A percentile compares a stretch with the other conserved stretches of the same genome.
phyloP scores from a whole-genome alignment of 2,329 filamentous ascomycete genomes.

The Huntiella savannae region DNA sequence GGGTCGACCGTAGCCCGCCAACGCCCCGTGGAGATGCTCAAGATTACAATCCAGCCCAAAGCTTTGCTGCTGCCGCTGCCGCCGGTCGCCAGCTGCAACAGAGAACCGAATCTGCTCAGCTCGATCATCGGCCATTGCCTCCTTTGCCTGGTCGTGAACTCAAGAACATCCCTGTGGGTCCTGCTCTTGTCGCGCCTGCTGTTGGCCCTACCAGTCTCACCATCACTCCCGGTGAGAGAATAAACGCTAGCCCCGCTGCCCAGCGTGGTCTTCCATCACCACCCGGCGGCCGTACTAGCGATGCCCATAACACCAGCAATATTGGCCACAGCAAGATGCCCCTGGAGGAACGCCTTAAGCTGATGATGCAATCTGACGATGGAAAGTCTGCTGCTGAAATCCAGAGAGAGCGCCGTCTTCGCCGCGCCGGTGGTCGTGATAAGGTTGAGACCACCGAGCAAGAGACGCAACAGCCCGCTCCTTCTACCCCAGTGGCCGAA shows the following conservation, averaged over 20 bases:
- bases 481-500: slow-evolving; percentile 3
- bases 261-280: slow-evolving; percentile 55
- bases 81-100: slow-evolving; percentile 35
- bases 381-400: slow-evolving; percentile 42
- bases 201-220: neutral
- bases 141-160: slow-evolving; percentile 49
- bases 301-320: slow-evolving; percentile 39
- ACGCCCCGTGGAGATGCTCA: slow-evolving; percentile 21
- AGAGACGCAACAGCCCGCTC: slow-evolving; percentile 5
- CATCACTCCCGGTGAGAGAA: slow-evolving; percentile 40
- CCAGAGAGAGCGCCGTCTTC: slow-evolving; percentile 50
- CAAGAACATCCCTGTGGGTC: slow-evolving; percentile 13
- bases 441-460: slow-evolving; percentile 13
- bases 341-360: slow-evolving; percentile 64
- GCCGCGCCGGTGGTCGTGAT: slow-evolving; percentile 38
- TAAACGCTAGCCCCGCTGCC: slow-evolving; percentile 28
- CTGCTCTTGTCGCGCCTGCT: neutral
- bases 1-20: slow-evolving; percentile 34
- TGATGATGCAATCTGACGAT: slow-evolving; percentile 73
- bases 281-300: slow-evolving; percentile 53
- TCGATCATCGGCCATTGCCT: slow-evolving; percentile 69
- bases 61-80: slow-evolving; percentile 20
- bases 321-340: slow-evolving; percentile 62
- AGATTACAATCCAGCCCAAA: slow-evolving; percentile 36
- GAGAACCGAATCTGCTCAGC: slow-evolving; percentile 55